Conservation (phyloP, 352 stramenopile species). For the Aphanomyces stellatus region DNA sequence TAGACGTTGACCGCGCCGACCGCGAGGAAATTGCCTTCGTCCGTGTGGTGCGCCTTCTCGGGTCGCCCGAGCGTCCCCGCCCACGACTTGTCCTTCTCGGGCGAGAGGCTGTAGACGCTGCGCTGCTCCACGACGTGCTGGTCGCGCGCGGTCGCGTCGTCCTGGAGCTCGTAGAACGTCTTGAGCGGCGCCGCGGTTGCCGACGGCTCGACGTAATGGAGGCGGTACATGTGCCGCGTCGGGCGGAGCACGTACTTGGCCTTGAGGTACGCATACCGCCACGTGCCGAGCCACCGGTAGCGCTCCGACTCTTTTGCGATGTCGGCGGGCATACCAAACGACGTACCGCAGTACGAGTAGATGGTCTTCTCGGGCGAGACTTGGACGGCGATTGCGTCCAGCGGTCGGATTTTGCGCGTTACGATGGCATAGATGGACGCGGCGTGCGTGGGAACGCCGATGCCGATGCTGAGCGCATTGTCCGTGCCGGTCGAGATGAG, state of each 20-base stretch:
- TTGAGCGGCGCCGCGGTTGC: constrained; percentile 35
- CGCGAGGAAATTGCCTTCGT: constrained; percentile 41
- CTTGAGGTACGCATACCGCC: constrained; percentile 70
- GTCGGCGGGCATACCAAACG: constrained; percentile 61
- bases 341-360: constrained; percentile 69
- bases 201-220: constrained; percentile 70
- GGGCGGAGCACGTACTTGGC: constrained; percentile 50
- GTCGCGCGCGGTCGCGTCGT: constrained; percentile 45
- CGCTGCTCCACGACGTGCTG: constrained; percentile 70
- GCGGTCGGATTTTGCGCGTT: constrained; percentile 68
- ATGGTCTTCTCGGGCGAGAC: constrained; percentile 39
- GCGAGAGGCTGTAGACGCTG: constrained; percentile 60
- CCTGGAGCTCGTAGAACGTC: constrained; percentile 61
- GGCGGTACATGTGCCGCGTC: constrained; percentile 39
- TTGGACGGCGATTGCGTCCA: constrained; percentile 54
- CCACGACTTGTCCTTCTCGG: constrained; percentile 43
- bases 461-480: constrained; percentile 67
- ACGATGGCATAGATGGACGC: constrained; percentile 69
- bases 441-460: constrained; percentile 54
- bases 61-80: constrained; percentile 52
- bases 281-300: constrained; percentile 53
- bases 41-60: constrained; percentile 46
- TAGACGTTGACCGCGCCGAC: constrained; percentile 68
- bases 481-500: constrained; percentile 62
- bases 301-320: constrained; percentile 67